Evolutionary conservation across 208 protist species (phyloP).

Genomic region (Naegleria fowleri): DNA sequence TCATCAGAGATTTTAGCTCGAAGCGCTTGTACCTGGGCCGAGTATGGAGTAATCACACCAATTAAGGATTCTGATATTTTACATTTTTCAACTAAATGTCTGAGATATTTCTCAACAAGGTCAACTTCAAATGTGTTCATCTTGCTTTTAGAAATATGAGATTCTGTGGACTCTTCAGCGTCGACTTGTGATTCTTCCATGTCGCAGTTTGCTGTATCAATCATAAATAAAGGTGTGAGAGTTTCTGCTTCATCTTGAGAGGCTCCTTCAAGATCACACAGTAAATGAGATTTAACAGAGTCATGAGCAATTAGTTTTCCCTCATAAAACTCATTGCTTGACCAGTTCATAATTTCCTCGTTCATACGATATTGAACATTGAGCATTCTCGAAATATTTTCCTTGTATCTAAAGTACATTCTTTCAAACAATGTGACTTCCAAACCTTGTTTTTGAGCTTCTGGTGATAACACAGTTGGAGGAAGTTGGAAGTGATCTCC

Average conservation of each 20-base stretch:
- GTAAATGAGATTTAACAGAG: background rate
- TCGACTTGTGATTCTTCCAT: constrained; percentile 18
- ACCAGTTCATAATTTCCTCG: constrained; percentile 39
- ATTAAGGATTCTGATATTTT: constrained; percentile 20
- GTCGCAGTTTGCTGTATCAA: constrained; percentile 23
- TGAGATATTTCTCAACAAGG: background rate
- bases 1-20: constrained; percentile 7
- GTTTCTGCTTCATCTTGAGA: background rate
- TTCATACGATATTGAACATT: constrained; percentile 55
- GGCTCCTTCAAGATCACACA: background rate
- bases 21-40: constrained; percentile 36
- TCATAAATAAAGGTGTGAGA: constrained; percentile 20
- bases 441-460: constrained; percentile 33
- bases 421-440: constrained; percentile 48
- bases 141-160: constrained; percentile 11
- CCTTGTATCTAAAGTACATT: constrained; percentile 10
- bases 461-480: constrained; percentile 40
- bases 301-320: constrained; percentile 14
- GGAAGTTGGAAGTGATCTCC: constrained; percentile 53
- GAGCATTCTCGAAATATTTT: background rate
- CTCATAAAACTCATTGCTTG: constrained; percentile 39
- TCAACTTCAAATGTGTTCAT: constrained; percentile 38
- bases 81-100: constrained; percentile 20
- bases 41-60: constrained; percentile 52
- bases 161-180: background rate